These are phyloP conservation scores for Salix dunnii DNA, from an alignment of 345 rosid species.

Conservation along the genomic window DNA sequence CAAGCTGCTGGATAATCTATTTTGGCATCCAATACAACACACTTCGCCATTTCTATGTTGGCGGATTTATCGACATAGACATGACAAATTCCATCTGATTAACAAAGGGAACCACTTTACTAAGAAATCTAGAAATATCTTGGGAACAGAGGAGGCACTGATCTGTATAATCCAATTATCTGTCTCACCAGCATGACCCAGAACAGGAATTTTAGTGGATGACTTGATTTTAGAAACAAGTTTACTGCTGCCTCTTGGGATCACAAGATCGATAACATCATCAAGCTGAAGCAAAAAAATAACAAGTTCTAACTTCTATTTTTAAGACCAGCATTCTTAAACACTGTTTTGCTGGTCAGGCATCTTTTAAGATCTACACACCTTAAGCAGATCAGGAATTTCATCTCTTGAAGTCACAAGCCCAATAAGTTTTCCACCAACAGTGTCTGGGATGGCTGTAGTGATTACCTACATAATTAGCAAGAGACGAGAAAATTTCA, in stretches of 20 bases:
- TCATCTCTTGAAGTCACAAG: slow-evolving; percentile 94
- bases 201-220: slow-evolving; percentile 92
- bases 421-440: slow-evolving; percentile 80
- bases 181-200: slow-evolving; percentile 91
- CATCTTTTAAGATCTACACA: slow-evolving; percentile 24
- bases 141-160: slow-evolving; percentile 1
- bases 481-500: slow-evolving; percentile 10
- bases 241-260: slow-evolving; percentile 97
- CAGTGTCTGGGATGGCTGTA: slow-evolving; percentile 74
- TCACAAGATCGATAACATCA: slow-evolving; percentile 96
- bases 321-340: slow-evolving; percentile 1
- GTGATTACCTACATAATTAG: slow-evolving; percentile 65
- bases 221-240: slow-evolving; percentile 87
- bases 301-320: slow-evolving; percentile 13
- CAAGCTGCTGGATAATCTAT: slow-evolving; percentile 96
- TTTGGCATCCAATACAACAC: slow-evolving; percentile 83
- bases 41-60: slow-evolving; percentile 73
- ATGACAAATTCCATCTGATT: slow-evolving; percentile 95
- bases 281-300: slow-evolving; percentile 65
- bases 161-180: slow-evolving; percentile 5
- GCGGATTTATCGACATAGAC: slow-evolving; percentile 87
- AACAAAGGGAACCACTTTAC: slow-evolving; percentile 10
- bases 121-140: slow-evolving; percentile 11
- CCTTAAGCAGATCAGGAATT: slow-evolving; percentile 95
- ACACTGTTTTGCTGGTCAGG: not conserved